Evolutionary conservation across 2,329 filamentous ascomycete species (phyloP).

Genomic region (Fusarium newnesense): DNA sequence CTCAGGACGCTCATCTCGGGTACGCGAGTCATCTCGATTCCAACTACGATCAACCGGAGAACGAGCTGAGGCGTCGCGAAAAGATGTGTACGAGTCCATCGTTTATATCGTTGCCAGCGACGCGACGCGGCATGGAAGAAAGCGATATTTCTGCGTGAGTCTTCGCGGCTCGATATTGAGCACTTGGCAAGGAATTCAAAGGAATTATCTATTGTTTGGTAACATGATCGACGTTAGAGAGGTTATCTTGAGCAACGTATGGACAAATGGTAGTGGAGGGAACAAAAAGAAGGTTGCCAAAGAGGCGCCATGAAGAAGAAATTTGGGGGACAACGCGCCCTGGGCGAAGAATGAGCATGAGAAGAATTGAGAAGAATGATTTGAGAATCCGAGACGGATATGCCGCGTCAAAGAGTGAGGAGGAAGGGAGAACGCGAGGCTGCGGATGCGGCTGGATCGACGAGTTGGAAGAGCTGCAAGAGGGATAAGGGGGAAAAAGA

Average conservation of each 20-base stretch:
- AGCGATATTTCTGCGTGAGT: conserved; percentile 13
- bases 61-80: conserved; percentile 62
- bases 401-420: conserved; percentile 25
- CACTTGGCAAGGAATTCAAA: conserved; percentile 43
- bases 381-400: conserved; percentile 16
- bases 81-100: conserved; percentile 67
- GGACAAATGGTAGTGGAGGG: conserved; percentile 38
- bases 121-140: conserved; percentile 31
- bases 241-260: conserved; percentile 54
- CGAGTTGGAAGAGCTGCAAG: conserved; percentile 32
- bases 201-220: conserved; percentile 60
- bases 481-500: conserved; percentile 33
- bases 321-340: conserved; percentile 18
- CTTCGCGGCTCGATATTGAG: conserved; percentile 9
- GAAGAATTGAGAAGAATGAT: conserved; percentile 18
- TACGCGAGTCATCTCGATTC: conserved; percentile 63
- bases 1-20: conserved; percentile 57
- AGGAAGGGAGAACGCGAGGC: conserved; percentile 40
- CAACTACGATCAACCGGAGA: conserved; percentile 65
- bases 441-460: conserved; percentile 39
- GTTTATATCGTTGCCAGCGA: conserved; percentile 23
- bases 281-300: conserved; percentile 42
- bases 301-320: conserved; percentile 43
- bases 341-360: conserved; percentile 21
- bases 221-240: conserved; percentile 67